These are phyloP conservation scores for Lentinula aciculospora DNA, from an alignment of 768 basidiomycete genomes.

Conservation along the genomic window DNA sequence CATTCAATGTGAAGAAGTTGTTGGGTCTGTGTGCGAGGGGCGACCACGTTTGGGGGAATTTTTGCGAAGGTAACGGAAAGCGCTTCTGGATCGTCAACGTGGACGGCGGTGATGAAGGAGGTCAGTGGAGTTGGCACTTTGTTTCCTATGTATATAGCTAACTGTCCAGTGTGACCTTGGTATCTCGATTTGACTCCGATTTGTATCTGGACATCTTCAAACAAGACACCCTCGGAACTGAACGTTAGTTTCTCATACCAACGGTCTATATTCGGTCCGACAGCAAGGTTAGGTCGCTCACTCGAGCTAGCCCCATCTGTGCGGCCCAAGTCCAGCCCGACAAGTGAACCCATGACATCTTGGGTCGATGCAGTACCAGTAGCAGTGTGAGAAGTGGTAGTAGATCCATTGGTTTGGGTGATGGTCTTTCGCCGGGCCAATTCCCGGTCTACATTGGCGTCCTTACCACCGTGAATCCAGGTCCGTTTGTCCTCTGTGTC, in stretches of 20 bases:
- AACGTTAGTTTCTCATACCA: slow-evolving; percentile 87
- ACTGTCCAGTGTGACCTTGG: slow-evolving; percentile 89
- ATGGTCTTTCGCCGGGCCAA: slow-evolving; percentile 48
- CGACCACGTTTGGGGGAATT: slow-evolving; percentile 79
- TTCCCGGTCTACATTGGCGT: slow-evolving; percentile 78
- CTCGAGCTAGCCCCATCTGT: slow-evolving; percentile 25
- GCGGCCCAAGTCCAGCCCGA: slow-evolving; percentile 64
- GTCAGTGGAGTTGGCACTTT: slow-evolving; percentile 87
- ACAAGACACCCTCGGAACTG: slow-evolving; percentile 81
- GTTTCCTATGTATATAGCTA: slow-evolving; percentile 95
- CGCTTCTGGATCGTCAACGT: slow-evolving; percentile 68
- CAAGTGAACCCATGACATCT: slow-evolving; percentile 69
- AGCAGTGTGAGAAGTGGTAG: slow-evolving; percentile 27
- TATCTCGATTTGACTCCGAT: slow-evolving; percentile 96
- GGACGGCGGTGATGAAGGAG: slow-evolving; percentile 81
- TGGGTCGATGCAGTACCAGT: slow-evolving; percentile 24
- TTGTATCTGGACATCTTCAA: slow-evolving; percentile 94
- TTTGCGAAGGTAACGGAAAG: slow-evolving; percentile 84
- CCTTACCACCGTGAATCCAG: slow-evolving; percentile 95
- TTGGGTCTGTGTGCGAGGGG: slow-evolving; percentile 83
- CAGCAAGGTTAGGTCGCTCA: slow-evolving; percentile 48
- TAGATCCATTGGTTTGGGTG: slow-evolving; percentile 28
- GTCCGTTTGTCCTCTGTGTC: slow-evolving; percentile 94
- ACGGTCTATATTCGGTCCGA: slow-evolving; percentile 72
- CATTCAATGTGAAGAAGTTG: slow-evolving; percentile 94